These are phyloP conservation scores for Tetrapisispora phaffii DNA, from an alignment of 805 yeast species.

Conservation along the genomic window DNA sequence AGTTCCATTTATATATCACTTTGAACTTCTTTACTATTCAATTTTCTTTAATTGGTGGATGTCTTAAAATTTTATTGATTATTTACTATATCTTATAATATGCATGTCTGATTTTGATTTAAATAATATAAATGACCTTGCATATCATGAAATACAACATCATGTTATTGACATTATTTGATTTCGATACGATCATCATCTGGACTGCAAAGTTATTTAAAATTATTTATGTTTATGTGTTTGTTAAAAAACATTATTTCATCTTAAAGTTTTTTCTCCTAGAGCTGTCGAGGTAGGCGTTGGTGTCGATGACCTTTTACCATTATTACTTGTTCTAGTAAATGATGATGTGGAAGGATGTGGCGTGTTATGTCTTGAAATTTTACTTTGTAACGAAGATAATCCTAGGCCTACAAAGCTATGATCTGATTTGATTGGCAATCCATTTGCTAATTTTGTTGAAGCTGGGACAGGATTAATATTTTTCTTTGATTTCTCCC, in stretches of 20 bases:
- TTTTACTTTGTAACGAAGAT: background rate
- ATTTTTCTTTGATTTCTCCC: constrained; percentile 7
- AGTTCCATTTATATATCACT: too few species aligned
- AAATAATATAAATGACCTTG: too few species aligned
- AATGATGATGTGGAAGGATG: constrained; percentile 3
- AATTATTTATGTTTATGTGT: background rate
- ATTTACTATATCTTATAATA: too few species aligned
- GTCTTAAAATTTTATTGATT: too few species aligned
- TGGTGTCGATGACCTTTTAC: constrained; percentile 16
- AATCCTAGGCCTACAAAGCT: constrained; percentile 11
- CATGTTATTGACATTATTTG: too few species aligned
- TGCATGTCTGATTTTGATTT: too few species aligned
- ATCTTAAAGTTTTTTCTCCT: constrained; percentile 28
- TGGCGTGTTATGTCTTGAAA: constrained; percentile 1
- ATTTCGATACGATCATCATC: too few species aligned
- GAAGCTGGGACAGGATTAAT: constrained; percentile 24
- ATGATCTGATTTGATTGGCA: constrained; percentile 20
- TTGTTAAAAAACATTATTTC: background rate
- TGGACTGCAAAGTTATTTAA: background rate
- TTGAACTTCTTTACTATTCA: background rate
- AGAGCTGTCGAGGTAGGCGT: constrained; percentile 53
- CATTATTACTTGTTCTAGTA: background rate
- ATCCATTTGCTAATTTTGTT: constrained; percentile 28
- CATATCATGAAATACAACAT: too few species aligned
- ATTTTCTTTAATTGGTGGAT: background rate